Conservation (phyloP, 345 rosid genomes). For the Sonneratia alba region DNA sequence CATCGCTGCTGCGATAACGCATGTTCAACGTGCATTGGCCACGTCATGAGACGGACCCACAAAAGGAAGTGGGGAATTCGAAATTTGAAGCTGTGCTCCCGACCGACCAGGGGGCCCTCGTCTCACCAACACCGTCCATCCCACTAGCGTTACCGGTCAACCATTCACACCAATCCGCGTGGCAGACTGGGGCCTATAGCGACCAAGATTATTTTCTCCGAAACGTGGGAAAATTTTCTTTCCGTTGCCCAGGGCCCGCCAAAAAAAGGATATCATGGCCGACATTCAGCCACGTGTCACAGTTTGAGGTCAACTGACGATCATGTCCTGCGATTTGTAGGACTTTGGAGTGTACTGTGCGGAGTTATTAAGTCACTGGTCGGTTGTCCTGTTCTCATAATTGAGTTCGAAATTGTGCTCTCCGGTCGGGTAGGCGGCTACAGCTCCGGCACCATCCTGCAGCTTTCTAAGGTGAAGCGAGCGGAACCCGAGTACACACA, state of each 20-base stretch:
- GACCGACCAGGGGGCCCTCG: neutral
- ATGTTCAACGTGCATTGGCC: neutral
- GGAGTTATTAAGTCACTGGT: neutral
- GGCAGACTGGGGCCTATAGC: neutral
- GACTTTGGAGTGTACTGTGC: too few relatives aligned
- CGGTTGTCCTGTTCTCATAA: constrained; percentile 1
- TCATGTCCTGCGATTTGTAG: neutral
- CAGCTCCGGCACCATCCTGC: too few relatives aligned
- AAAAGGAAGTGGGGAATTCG: neutral
- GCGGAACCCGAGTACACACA: too few relatives aligned
- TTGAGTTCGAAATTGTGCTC: neutral
- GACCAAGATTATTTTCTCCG: neutral
- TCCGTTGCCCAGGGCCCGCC: neutral
- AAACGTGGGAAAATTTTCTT: too few relatives aligned
- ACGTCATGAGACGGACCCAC: neutral
- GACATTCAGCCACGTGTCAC: neutral
- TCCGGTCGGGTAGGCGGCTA: too few relatives aligned
- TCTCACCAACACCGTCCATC: neutral
- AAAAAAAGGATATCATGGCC: neutral
- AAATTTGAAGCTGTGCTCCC: neutral
- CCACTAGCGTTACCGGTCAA: neutral
- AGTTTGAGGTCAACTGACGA: neutral
- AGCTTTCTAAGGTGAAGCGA: too few relatives aligned
- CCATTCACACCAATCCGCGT: neutral
- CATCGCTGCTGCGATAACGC: too few relatives aligned